Percentiles rank a stretch among this genome's conserved stretches.
Conservation (phyloP, 352 stramenopile genomes). For the Achlya hypogyna region DNA sequence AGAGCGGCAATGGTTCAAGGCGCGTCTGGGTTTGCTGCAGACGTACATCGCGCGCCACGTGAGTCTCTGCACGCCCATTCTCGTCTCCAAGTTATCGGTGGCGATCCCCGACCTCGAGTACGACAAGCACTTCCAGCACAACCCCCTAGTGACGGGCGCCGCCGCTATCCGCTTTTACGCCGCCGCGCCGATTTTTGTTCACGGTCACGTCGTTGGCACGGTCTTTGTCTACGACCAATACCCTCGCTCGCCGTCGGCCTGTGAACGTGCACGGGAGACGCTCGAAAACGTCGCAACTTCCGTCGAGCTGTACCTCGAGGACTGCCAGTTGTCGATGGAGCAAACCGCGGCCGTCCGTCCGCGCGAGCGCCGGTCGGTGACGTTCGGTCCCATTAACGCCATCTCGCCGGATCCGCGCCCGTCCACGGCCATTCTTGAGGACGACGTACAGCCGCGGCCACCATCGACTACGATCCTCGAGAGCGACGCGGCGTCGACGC, state of each 20-base stretch:
- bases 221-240: constrained; percentile 85
- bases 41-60: constrained; percentile 14
- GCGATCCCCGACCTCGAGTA: constrained; percentile 6
- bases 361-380: neutral
- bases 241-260: constrained; percentile 27
- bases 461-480: constrained; percentile 3
- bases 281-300: constrained; percentile 12
- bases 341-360: neutral
- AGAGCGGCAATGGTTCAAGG: constrained; percentile 19
- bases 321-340: neutral
- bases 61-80: constrained; percentile 12
- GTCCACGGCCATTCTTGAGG: constrained; percentile 1
- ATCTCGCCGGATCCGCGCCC: neutral
- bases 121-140: constrained; percentile 13
- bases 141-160: constrained; percentile 14
- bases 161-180: constrained; percentile 19
- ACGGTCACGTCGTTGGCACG: constrained; percentile 70
- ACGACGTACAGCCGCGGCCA: neutral
- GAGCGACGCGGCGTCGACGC: neutral
- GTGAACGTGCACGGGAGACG: neutral
- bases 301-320: constrained; percentile 13
- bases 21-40: constrained; percentile 11
- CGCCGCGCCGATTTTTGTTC: constrained; percentile 23
- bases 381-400: neutral
- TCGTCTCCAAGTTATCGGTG: constrained; percentile 7